Evolutionary conservation across 495 filamentous ascomycete species (phyloP), one percentile per base, ranked within the genome.

Genomic region (Penicillium malachiteum): DNA sequence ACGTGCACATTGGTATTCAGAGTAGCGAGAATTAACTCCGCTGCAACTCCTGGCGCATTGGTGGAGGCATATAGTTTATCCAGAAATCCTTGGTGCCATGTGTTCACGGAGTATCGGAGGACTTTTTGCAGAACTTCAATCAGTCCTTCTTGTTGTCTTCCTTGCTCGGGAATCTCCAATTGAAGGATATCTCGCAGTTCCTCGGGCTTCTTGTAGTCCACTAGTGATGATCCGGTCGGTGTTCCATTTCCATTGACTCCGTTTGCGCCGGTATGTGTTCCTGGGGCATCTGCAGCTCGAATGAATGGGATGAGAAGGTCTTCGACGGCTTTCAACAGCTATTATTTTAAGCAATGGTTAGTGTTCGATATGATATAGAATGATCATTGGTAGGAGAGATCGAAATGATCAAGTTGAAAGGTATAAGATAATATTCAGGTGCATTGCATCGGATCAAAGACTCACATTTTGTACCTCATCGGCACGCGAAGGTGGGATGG

Each of bases 1-100:
- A 95, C 87, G 59, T 96, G 91, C 7, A 91, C 71, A 70, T 96
- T 96, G 40, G 93, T 96, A 71, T 98, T 97, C 32, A 97, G 71
- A 7, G 86, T 80, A 0, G 87, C 81, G 16, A 96, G 84, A 34
- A 96, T 79, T 14, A 96, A 79, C 60, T 98, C 92, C 3, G 90
- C 87, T 14, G 85, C 82, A 0, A 96, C 77, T 13, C 92, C 92
- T 17, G 90, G 89, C 13, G 92, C 85, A 71, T 94, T 92, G 26
- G 89, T 94, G 48, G 84, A 86, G 17, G 87, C 86, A 70, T 96
- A 97, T 33, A 96, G 76, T 75, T 96, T 96, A 71, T 96, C 90
- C 67, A 97, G 71, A 72, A 98, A 96, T 7, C 92, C 94, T 65
- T 92, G 90, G 69, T 93, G 87, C 92, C 93, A 97, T 33, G 93